Base-by-base conservation (phyloP, 2,329 filamentous ascomycete species). In the Diatrype stigma region DNA sequence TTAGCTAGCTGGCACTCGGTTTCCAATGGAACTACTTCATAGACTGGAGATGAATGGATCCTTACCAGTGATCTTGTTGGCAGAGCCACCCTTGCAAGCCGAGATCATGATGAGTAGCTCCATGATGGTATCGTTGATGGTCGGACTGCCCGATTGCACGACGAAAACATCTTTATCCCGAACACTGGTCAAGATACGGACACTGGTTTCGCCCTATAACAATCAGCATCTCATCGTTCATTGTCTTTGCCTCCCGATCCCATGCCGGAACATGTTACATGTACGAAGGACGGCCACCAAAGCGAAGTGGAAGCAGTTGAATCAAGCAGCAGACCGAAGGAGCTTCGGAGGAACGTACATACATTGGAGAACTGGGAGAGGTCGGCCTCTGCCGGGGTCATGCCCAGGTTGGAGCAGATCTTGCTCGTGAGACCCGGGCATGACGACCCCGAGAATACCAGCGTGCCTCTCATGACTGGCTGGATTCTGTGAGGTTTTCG, bases 81-180 rank as follows among this genome's bases (percentile, higher is more conserved):
- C 90, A 49, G 94, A 97, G 59, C 93, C 94, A 66, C 94, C 92
- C 73, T 96, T 97, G 81, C 94, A 99, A 61, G 94, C 94, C 59
- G 90, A 94, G 64, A 97, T 96, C 90, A 99, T 96, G 72, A 99
- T 97, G 67, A 99, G 82, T 67, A 99, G 81, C 79, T 99, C 94
- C 91, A 99, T 96, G 67, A 99, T 91, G 65, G 90, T 95, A 74
- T 99, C 94, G 71, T 99, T 99, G 79, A 96, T 96, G 74, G 88
- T 90, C 67, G 85, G 81, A 73, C 94, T 96, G 58, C 94, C 94
- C 56, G 93, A 97, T 77, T 99, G 94, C 54, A 99, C 88, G 68
- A 99, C 93, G 71, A 97, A 99, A 63, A 99, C 93, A 80, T 99
- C 93, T 72, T 97, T 95, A 69, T 99, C 95, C 61, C 94, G 89